Evolutionary conservation across 1,284 basidiomycete genomes (phyloP).

Genomic region (Phellopilus nigrolimitatus): DNA sequence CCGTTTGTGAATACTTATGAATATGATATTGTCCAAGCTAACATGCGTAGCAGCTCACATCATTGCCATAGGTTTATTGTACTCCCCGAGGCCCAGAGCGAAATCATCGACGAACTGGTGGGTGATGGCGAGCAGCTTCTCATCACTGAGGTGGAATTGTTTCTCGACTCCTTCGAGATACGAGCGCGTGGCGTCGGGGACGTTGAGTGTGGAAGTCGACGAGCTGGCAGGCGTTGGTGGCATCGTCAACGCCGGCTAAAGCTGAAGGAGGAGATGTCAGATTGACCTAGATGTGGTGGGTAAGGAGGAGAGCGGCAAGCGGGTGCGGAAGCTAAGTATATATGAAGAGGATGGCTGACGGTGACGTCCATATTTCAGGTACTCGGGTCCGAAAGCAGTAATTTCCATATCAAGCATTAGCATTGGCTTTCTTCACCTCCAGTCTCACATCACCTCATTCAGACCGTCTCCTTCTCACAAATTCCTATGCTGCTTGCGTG

Average conservation of each 20-base stretch:
- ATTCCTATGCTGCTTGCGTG: no score
- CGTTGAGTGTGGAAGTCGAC: not conserved
- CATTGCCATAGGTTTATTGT: constrained; percentile 84
- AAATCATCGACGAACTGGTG: constrained; percentile 77
- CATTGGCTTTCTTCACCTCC: not conserved
- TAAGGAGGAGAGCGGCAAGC: not conserved
- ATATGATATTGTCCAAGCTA: constrained; percentile 1
- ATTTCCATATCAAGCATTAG: not conserved
- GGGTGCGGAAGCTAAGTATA: no score
- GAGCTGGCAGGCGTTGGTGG: not conserved
- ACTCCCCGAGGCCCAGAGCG: constrained; percentile 60
- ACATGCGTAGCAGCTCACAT: constrained; percentile 48
- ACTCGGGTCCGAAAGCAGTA: not conserved
- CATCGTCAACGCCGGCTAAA: not conserved
- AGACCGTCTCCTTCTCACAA: not conserved
- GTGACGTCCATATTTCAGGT: no score
- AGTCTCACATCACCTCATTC: not conserved
- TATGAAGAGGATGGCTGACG: no score
- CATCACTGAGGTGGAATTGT: constrained; percentile 64
- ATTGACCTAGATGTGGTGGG: not conserved
- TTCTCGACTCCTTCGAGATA: constrained; percentile 50
- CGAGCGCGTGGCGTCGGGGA: constrained; percentile 22
- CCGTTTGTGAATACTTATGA: constrained; percentile 19
- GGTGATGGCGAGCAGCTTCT: constrained; percentile 66
- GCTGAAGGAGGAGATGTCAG: not conserved